A percentile compares a stretch with the other conserved stretches of the same genome.
Conservation (phyloP, 768 basidiomycete species). For the Lepiota brunneoincarnata region DNA sequence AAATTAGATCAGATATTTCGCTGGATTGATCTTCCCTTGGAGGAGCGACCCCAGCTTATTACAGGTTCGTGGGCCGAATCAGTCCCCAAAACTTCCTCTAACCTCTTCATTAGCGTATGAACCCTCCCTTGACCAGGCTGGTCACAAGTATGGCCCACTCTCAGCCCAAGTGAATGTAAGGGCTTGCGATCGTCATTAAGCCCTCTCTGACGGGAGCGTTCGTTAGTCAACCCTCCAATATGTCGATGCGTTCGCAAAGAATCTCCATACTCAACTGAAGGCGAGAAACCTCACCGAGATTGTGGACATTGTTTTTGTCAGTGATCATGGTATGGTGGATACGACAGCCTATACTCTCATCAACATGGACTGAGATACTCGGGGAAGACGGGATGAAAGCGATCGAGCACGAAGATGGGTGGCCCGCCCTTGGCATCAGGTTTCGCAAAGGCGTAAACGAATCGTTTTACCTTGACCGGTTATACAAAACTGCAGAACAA, state of each 20-base stretch:
- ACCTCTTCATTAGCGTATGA: conserved; percentile 58
- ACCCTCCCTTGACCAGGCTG: conserved; percentile 83
- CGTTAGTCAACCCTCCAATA: conserved; percentile 56
- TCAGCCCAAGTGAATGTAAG: conserved; percentile 71
- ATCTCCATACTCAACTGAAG: conserved; percentile 60
- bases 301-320: conserved; percentile 87
- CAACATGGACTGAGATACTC: conserved; percentile 80
- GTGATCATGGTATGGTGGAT: conserved; percentile 90
- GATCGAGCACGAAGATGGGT: conserved; percentile 81
- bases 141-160: conserved; percentile 68
- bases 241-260: conserved; percentile 73
- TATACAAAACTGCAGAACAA: conserved; percentile 48
- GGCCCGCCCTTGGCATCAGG: conserved; percentile 87
- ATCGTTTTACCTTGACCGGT: conserved; percentile 49
- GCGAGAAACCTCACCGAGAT: conserved; percentile 78
- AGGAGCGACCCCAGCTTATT: conserved; percentile 73
- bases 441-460: conserved; percentile 61
- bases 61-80: conserved; percentile 44
- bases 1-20: conserved; percentile 76
- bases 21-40: conserved; percentile 82
- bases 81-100: conserved; percentile 1
- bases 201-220: conserved; percentile 2
- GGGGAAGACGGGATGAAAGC: conserved; percentile 56
- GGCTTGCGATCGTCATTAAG: neutral
- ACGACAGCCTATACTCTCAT: conserved; percentile 75